A percentile compares a stretch with the other conserved stretches of the same genome.
Conservation (phyloP, 805 yeast genomes). For the Hanseniaspora meyeri region DNA sequence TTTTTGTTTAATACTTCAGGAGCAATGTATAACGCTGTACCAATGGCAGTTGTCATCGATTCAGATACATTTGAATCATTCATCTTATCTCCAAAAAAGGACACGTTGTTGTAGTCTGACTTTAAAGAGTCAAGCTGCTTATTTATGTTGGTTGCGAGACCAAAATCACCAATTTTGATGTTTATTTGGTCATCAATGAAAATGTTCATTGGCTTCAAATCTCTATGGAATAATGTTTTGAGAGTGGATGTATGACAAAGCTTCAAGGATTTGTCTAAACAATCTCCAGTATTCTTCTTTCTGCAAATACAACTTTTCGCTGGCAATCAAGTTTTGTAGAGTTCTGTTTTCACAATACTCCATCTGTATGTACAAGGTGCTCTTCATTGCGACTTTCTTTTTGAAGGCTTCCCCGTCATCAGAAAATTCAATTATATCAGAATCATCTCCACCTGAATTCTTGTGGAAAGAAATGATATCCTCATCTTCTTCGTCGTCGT, state of each 20-base stretch:
- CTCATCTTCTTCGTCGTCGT: constrained; percentile 8
- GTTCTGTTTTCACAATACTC: constrained; percentile 96
- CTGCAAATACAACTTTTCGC: constrained; percentile 57
- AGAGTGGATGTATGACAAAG: constrained; percentile 77
- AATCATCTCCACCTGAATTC: constrained; percentile 14
- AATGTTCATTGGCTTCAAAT: constrained; percentile 87
- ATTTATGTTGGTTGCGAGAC: constrained; percentile 84
- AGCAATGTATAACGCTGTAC: constrained; percentile 89
- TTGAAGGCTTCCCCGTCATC: neutral
- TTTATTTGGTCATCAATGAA: constrained; percentile 84
- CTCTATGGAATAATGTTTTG: constrained; percentile 95
- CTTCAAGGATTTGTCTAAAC: constrained; percentile 77
- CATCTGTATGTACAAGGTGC: constrained; percentile 90
- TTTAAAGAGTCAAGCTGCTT: constrained; percentile 29
- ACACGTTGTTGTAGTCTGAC: constrained; percentile 19
- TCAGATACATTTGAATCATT: constrained; percentile 31
- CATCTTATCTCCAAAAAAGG: neutral
- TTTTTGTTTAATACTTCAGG: constrained; percentile 66
- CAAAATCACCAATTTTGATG: constrained; percentile 93
- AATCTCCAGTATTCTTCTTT: constrained; percentile 82
- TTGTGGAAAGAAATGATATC: constrained; percentile 8
- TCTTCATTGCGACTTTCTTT: constrained; percentile 26
- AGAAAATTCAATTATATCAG: neutral
- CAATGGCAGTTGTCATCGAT: constrained; percentile 83
- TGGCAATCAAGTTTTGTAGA: constrained; percentile 61